Conservation (phyloP, 345 rosid genomes). For the Reutealis trisperma region DNA sequence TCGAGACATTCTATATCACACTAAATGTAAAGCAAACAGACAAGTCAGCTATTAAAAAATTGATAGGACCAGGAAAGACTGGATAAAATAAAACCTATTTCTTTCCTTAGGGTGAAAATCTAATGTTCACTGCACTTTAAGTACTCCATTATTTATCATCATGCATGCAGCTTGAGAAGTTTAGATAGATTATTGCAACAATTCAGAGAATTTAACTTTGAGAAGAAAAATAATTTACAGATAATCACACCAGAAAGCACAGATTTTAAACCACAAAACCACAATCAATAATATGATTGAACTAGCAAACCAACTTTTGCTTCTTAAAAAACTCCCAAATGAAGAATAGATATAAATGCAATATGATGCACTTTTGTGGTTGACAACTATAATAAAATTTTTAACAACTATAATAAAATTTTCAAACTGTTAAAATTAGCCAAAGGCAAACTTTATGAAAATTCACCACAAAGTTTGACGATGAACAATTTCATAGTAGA, state of each 20-base stretch:
- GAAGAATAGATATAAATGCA: neutral
- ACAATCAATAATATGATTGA: neutral
- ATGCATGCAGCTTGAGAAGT: neutral
- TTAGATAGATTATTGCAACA: neutral
- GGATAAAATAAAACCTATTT: neutral
- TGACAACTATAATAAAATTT: neutral
- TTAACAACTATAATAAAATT: neutral
- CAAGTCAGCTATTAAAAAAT: neutral
- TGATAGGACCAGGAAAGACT: neutral
- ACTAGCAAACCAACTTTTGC: neutral
- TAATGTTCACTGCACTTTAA: neutral
- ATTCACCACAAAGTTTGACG: too few species aligned
- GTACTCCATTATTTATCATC: slow-evolving; percentile 5
- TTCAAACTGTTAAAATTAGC: neutral
- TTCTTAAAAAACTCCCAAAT: neutral
- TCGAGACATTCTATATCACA: slow-evolving; percentile 61
- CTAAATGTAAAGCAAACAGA: neutral
- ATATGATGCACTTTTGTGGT: neutral
- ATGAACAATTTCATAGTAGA: neutral
- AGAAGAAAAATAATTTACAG: neutral
- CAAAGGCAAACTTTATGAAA: neutral
- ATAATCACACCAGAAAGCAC: neutral
- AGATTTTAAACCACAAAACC: neutral
- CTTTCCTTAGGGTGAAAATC: neutral
- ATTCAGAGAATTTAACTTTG: neutral